Evolutionary conservation across 208 protist genomes (phyloP), one percentile per base, ranked within the genome.

Genomic region (Leishmania gerbilli): DNA sequence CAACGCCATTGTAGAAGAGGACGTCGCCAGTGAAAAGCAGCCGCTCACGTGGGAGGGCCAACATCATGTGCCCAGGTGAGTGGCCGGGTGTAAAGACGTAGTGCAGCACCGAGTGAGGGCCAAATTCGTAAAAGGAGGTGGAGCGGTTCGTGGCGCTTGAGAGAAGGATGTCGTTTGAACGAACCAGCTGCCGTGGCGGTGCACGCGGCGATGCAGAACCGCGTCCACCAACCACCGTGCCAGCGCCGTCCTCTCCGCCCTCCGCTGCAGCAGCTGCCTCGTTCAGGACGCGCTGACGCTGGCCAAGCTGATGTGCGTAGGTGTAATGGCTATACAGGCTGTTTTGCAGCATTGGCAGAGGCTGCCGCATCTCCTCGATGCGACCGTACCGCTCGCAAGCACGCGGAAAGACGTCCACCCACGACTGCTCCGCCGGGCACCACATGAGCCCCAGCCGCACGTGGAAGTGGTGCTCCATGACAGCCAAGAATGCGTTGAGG

Each of bases 71-170:
- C 27, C 95, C 95, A 0, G 91, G 93, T 7, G 93, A 96, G 87
- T 98, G 95, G 11, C 95, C 95, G 3, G 95, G 95, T 37, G 93
- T 96, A 85, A 93, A 95, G 79, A 97, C 87, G 88, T 98, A 97
- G 72, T 95, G 90, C 60, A 97, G 84, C 56, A 93, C 68, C 19
- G 87, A 88, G 81, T 95, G 89, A 47, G 84, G 75, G n/a, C 92
- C 94, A 68, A 97, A 92, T 79, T 96, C 89, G 80, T 92, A 90
- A 68, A 96, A 97, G 11, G 90, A 95, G 19, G 90, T 94, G 40
- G 93, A 85, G 17, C 94, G 87, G 79, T 96, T 96, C 9, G 94
- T 96, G 40, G 91, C 92, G 69, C 84, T 91, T 42, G 91, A 93
- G 34, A 97, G 88, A 5, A 96, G 80, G 37, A 96, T 84, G 83